Evolutionary conservation across 2,329 filamentous ascomycete species (phyloP).

Genomic region (Claviceps quebecensis): DNA sequence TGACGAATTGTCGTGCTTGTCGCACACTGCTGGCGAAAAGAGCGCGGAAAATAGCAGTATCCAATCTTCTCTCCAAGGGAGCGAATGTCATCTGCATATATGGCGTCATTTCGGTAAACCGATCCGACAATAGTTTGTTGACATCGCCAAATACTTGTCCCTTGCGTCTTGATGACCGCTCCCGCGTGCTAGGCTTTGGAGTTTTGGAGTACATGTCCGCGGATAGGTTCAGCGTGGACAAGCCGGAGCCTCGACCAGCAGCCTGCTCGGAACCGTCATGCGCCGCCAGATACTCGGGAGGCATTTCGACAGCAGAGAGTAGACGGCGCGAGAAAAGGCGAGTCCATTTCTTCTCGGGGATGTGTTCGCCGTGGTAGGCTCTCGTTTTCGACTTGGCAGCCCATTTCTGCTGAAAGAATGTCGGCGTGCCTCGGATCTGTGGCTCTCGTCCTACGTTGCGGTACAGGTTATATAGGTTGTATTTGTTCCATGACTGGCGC

Average conservation of each 20-base stretch:
- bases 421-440: slow-evolving; percentile 28
- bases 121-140: slow-evolving; percentile 19
- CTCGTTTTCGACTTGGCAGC: slow-evolving; percentile 68
- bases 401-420: slow-evolving; percentile 99
- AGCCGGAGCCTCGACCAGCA: slow-evolving; percentile 68
- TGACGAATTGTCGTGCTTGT: slow-evolving; percentile 86
- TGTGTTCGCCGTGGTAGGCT: slow-evolving; percentile 87
- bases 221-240: slow-evolving; percentile 20
- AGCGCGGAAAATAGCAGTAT: slow-evolving; percentile 87
- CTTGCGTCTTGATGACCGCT: slow-evolving; percentile 7
- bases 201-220: slow-evolving; percentile 22
- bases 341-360: slow-evolving; percentile 86
- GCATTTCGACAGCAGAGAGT: slow-evolving; percentile 73
- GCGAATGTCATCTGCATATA: slow-evolving; percentile 96
- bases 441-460: slow-evolving; percentile 19
- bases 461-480: slow-evolving; percentile 82
- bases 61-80: slow-evolving; percentile 77
- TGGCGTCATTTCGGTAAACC: slow-evolving; percentile 46
- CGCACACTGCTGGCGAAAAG: slow-evolving; percentile 87
- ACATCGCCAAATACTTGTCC: slow-evolving; percentile 16
- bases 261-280: slow-evolving; percentile 75
- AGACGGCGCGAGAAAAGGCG: slow-evolving; percentile 79
- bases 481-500: slow-evolving; percentile 94
- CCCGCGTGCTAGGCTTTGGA: slow-evolving; percentile 10
- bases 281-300: slow-evolving; percentile 61